Percentiles rank a stretch among this genome's conserved stretches.
Conservation (phyloP, 495 filamentous ascomycete genomes). For the Glutinoglossum americanum region DNA sequence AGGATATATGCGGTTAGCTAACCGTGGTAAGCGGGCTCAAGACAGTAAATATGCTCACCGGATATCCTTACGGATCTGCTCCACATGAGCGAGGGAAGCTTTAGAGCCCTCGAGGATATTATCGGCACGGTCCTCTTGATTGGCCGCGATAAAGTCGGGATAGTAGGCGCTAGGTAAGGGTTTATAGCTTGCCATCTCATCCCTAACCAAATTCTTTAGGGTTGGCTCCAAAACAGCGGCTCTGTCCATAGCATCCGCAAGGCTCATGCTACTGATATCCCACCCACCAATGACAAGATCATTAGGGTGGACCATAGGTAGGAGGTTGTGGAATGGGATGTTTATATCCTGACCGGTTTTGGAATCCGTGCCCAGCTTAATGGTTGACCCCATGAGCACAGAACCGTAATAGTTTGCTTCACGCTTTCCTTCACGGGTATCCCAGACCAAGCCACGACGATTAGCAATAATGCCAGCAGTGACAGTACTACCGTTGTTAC, state of each 20-base stretch:
- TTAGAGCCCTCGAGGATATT: conserved; percentile 71
- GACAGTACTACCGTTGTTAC: conserved; percentile 95
- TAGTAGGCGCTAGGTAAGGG: conserved; percentile 95
- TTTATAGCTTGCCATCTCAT: conserved; percentile 78
- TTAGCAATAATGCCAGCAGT: conserved; percentile 97
- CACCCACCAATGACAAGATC: conserved; percentile 89
- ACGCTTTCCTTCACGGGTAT: conserved; percentile 71
- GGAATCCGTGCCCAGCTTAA: conserved; percentile 81
- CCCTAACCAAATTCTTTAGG: conserved; percentile 69
- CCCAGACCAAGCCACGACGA: conserved; percentile 67
- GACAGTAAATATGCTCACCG: conserved; percentile 31
- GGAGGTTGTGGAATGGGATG: conserved; percentile 80
- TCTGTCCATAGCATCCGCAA: conserved; percentile 87
- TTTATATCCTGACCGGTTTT: conserved; percentile 80
- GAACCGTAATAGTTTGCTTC: conserved; percentile 95
- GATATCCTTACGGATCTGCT: conserved; percentile 87
- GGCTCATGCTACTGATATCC: conserved; percentile 83
- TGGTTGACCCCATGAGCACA: conserved; percentile 84
- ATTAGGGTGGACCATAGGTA: conserved; percentile 96
- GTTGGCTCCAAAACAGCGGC: conserved; percentile 84
- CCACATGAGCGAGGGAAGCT: conserved; percentile 67
- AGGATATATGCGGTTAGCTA: conserved; percentile 12
- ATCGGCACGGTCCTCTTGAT: conserved; percentile 93
- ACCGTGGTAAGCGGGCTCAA: conserved; percentile 1
- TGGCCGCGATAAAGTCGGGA: conserved; percentile 96